Conservation (phyloP, 305 asterid genomes). For the Fraxinus baroniana region DNA sequence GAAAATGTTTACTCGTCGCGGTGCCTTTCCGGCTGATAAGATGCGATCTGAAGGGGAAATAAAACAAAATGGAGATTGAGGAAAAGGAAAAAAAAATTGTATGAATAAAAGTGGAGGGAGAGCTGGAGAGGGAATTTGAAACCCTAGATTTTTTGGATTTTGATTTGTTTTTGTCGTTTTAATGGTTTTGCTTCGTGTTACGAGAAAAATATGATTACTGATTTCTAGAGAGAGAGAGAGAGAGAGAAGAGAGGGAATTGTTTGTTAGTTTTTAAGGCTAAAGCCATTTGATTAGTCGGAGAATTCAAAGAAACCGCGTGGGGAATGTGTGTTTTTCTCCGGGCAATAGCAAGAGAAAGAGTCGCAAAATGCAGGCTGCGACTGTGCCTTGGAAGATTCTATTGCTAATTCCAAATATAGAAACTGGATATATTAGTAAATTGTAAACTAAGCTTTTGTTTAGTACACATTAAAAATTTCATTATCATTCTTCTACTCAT, state of each 20-base stretch:
- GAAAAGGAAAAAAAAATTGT: slow-evolving; percentile 19
- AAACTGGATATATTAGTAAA: too few relatives aligned
- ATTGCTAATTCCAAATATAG: not conserved
- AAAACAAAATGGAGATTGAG: slow-evolving; percentile 30
- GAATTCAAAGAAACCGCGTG: slow-evolving; percentile 3
- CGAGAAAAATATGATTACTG: slow-evolving; percentile 27
- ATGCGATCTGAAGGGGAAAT: slow-evolving; percentile 27
- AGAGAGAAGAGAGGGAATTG: slow-evolving; percentile 12
- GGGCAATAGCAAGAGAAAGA: not conserved
- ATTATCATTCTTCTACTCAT: too few relatives aligned
- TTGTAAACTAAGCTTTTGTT: too few relatives aligned
- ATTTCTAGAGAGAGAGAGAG: slow-evolving; percentile 20
- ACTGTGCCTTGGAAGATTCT: not conserved
- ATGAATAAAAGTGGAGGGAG: slow-evolving; percentile 13
- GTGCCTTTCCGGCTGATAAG: slow-evolving; percentile 17
- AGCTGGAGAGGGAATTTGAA: slow-evolving; percentile 33
- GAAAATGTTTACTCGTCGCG: slow-evolving; percentile 14
- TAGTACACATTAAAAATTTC: too few relatives aligned
- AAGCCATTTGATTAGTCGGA: slow-evolving; percentile 29
- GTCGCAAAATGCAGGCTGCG: not conserved
- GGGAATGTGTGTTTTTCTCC: not conserved
- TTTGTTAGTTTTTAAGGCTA: slow-evolving; percentile 19
- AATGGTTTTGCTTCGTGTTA: not conserved
- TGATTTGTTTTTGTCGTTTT: not conserved
- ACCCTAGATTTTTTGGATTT: slow-evolving; percentile 40